phyloP scores from a whole-genome alignment of 2,329 filamentous ascomycete genomes.

The Xylariomycetidae sp. region DNA sequence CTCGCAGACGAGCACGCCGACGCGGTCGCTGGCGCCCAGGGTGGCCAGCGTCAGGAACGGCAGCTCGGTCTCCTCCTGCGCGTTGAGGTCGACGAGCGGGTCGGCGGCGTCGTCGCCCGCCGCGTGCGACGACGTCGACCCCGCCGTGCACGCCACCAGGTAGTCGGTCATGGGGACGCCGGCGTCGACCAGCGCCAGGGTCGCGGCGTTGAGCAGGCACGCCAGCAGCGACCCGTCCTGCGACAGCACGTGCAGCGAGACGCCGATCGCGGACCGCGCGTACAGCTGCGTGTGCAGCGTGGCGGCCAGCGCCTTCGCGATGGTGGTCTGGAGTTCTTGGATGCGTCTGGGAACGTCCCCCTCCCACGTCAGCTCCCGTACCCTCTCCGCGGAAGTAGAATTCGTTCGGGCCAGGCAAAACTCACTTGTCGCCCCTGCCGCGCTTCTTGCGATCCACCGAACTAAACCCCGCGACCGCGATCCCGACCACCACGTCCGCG shows the following conservation, averaged over 20 bases:
- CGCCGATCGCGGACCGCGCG: constrained; percentile 76
- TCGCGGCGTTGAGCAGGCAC: constrained; percentile 83
- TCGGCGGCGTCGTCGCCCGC: constrained; percentile 64
- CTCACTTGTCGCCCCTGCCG: constrained; percentile 71
- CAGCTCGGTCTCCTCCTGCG: constrained; percentile 77
- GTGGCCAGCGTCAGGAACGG: constrained; percentile 85
- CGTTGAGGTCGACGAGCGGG: constrained; percentile 74
- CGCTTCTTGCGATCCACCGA: constrained; percentile 77
- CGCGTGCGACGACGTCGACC: constrained; percentile 63
- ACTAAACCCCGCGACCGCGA: constrained; percentile 82
- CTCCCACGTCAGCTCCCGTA: no score
- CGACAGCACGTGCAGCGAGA: constrained; percentile 80
- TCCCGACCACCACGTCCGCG: constrained; percentile 71
- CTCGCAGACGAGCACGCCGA: constrained; percentile 79
- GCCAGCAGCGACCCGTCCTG: constrained; percentile 88
- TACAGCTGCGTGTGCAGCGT: constrained; percentile 83
- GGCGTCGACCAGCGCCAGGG: constrained; percentile 86
- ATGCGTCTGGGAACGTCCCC: constrained; percentile 69
- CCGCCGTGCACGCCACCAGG: constrained; percentile 80
- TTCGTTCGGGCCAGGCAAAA: constrained; percentile 14
- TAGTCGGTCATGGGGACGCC: constrained; percentile 95
- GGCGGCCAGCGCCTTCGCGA: constrained; percentile 69
- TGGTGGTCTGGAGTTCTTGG: constrained; percentile 72
- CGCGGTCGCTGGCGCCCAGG: constrained; percentile 64
- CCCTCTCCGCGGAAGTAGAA: no score